Conservation (phyloP, 257 asterid genomes). For the Capsicum pubescens region DNA sequence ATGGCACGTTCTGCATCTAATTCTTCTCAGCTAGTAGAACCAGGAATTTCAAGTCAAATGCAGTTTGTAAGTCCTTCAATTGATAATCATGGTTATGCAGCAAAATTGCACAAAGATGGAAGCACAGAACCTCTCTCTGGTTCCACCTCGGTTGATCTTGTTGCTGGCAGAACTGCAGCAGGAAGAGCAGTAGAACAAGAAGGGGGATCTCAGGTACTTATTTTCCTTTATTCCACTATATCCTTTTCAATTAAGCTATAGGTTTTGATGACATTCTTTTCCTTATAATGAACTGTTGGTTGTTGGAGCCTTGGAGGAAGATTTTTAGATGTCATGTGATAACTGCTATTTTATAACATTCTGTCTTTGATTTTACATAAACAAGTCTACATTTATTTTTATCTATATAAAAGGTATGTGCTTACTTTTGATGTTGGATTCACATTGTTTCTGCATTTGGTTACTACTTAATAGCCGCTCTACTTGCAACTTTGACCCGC, state of each 20-base stretch:
- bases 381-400: neutral
- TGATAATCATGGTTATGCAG: conserved; percentile 66
- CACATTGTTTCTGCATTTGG: neutral
- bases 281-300: neutral
- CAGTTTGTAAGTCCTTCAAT: conserved; percentile 72
- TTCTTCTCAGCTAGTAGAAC: conserved; percentile 64
- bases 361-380: conserved; percentile 8
- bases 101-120: conserved; percentile 72
- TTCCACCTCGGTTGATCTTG: conserved; percentile 53
- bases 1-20: conserved; percentile 56
- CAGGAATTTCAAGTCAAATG: conserved; percentile 59
- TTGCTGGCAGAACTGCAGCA: conserved; percentile 56
- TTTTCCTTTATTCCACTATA: neutral
- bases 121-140: conserved; percentile 59
- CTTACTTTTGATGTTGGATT: conserved; percentile 22
- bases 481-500: conserved; percentile 10
- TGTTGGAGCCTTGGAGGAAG: neutral
- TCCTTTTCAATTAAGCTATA: neutral
- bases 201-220: conserved; percentile 57
- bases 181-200: conserved; percentile 66
- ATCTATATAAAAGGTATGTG: neutral
- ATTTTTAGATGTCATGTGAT: neutral
- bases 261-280: neutral
- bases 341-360: neutral
- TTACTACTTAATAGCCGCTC: neutral